These are phyloP conservation scores for Xerocomellus intermedius DNA, from an alignment of 768 basidiomycete species.

Conservation along the genomic window DNA sequence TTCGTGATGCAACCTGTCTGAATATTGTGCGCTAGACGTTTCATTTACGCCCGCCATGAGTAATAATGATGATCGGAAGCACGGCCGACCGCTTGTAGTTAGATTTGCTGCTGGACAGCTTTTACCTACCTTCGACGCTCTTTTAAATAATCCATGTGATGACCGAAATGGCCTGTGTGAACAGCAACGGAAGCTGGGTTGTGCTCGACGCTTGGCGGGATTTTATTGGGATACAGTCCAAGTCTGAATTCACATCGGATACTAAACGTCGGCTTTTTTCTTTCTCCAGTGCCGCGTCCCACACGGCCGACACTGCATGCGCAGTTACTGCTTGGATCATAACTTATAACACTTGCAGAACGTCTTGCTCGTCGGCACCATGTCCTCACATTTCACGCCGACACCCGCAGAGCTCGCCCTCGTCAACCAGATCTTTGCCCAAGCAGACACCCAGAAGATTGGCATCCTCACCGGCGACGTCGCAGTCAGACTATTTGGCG, in stretches of 20 bases:
- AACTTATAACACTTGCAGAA: constrained; percentile 23
- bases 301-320: constrained; percentile 10
- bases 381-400: constrained; percentile 45
- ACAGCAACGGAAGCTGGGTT: not conserved
- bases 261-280: not conserved
- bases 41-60: not conserved
- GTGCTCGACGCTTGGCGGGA: too few relatives aligned
- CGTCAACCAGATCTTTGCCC: constrained; percentile 69
- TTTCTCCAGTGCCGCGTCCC: not conserved
- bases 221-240: not conserved
- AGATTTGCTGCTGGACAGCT: constrained; percentile 17
- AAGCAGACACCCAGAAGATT: constrained; percentile 74
- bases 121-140: constrained; percentile 1
- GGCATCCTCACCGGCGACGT: constrained; percentile 88
- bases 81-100: constrained; percentile 7
- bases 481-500: constrained; percentile 83
- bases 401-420: constrained; percentile 53
- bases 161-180: not conserved
- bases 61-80: constrained; percentile 7
- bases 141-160: constrained; percentile 7
- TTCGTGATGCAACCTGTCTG: not conserved
- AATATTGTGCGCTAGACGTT: not conserved
- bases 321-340: constrained; percentile 9
- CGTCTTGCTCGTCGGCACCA: constrained; percentile 17
- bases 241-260: not conserved